Evolutionary conservation across 2,329 filamentous ascomycete species (phyloP).

Genomic region (Arthroderma sp.): DNA sequence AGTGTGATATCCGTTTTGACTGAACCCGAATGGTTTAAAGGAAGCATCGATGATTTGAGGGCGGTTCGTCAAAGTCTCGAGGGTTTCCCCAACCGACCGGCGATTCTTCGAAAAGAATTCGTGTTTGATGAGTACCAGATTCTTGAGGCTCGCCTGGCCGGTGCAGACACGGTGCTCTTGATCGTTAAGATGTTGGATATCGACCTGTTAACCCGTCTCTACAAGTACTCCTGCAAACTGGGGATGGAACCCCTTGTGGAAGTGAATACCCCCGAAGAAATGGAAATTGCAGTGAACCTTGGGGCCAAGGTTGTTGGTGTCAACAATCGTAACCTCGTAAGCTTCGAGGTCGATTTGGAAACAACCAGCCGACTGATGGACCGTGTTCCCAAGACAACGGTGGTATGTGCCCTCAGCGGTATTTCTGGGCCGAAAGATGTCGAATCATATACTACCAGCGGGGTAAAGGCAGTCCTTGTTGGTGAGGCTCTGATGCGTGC

Average conservation of each 20-base stretch:
- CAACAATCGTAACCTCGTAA: conserved; percentile 93
- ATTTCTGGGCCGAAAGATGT: conserved; percentile 86
- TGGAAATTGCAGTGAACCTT: conserved; percentile 71
- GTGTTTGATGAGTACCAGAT: conserved; percentile 98
- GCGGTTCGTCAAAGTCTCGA: conserved; percentile 79
- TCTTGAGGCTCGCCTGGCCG: conserved; percentile 79
- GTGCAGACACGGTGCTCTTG: conserved; percentile 84
- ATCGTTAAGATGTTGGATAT: conserved; percentile 96
- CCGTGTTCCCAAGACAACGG: conserved; percentile 70
- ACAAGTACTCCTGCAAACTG: conserved; percentile 74
- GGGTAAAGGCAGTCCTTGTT: conserved; percentile 84
- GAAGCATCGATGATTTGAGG: conserved; percentile 83
- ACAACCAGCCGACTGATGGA: conserved; percentile 81
- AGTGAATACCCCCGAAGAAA: conserved; percentile 88
- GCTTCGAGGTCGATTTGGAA: conserved; percentile 88
- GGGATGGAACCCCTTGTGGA: conserved; percentile 98
- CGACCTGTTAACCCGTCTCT: conserved; percentile 60
- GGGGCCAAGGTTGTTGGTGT: conserved; percentile 89
- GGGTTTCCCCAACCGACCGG: conserved; percentile 82
- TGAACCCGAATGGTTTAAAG: conserved; percentile 98
- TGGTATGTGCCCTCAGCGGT: conserved; percentile 86
- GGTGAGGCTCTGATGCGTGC: conserved; percentile 95
- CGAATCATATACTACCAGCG: conserved; percentile 70
- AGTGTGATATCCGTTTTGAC: conserved; percentile 98
- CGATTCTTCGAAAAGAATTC: conserved; percentile 88